These are phyloP conservation scores for Alnus glutinosa DNA, from an alignment of 306 rosid species.

Conservation along the genomic window DNA sequence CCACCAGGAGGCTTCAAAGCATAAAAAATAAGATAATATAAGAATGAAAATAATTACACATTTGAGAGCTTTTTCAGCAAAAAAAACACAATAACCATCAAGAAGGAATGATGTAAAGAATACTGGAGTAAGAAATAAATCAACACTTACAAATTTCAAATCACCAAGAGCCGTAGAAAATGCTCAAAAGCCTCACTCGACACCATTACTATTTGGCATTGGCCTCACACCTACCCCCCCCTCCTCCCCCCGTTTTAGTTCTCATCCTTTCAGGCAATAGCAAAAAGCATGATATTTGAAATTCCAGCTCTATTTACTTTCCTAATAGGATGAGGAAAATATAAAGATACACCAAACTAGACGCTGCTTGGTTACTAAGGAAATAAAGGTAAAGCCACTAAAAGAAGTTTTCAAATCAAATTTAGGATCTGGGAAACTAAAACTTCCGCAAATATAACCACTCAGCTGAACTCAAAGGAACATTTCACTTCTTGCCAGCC, in stretches of 20 bases:
- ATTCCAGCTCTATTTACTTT: background rate
- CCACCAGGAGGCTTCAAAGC: constrained; percentile 30
- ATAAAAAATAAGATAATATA: constrained; percentile 7
- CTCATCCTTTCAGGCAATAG: background rate
- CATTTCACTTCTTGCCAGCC: background rate
- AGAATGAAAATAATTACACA: background rate
- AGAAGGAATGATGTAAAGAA: background rate
- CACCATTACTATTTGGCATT: background rate
- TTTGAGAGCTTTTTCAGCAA: background rate
- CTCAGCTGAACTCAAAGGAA: background rate
- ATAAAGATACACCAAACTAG: background rate
- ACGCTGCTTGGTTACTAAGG: background rate
- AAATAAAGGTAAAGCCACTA: background rate
- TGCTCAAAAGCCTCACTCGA: too few species aligned
- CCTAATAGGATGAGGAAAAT: background rate
- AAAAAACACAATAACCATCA: background rate
- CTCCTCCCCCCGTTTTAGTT: background rate
- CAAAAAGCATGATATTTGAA: background rate
- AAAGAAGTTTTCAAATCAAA: background rate
- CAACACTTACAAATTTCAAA: background rate
- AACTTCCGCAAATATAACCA: background rate
- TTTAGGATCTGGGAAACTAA: background rate
- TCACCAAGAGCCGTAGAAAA: background rate
- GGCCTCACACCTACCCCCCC: too few species aligned
- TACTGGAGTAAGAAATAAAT: background rate